Evolutionary conservation across 176 grass and related monocot species (phyloP), one percentile per base, ranked within the genome.

Genomic region (Hordeum marinum): DNA sequence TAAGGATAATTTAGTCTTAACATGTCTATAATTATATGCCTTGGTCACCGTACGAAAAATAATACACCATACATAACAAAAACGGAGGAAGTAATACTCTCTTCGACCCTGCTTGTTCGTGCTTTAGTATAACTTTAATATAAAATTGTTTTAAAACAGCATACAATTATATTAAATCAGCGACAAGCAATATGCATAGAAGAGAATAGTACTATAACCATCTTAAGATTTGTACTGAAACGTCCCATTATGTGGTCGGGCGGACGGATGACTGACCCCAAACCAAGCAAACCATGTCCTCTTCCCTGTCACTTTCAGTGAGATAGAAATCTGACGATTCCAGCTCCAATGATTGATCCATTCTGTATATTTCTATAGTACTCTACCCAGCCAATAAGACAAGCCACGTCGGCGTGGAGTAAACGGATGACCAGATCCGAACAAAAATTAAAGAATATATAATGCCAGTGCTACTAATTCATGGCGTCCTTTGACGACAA

Each of bases 251-350:
- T 8, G 21, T 23, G 27, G 63, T 57, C 54, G 54, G 54, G 54
- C 2, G 54, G 54, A 57, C 18, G 0, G 54, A 21, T 57, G 54
- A 57, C 7, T 40, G 39, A 58, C 11, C 21, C 18, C 39, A 11
- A 75, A 75, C 46, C 72, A 75, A 75, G 18, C 15, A 52, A 50
- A 32, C 4, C 13, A 75, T 50, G 26, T 62, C 20, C 48, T 46
- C 9, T 46, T 61, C 17, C 50, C 27, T 82, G 77, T 87, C 79
- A 69, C 72, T 70, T 70, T 78, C 67, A 84, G 24, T 20, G 24
- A 41, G 58, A 80, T 18, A 8, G 64, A 24, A 3, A 84, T 57
- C 18, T 24, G 40, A 4, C 29, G 37, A 72, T 84, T 84, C 15
- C 40, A 43, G 4, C 29, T 34, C n/a, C 35, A 84, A 74, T 89